Evolutionary conservation across 2,329 filamentous ascomycete species (phyloP).

Genomic region (Aspergillus luchuensis): DNA sequence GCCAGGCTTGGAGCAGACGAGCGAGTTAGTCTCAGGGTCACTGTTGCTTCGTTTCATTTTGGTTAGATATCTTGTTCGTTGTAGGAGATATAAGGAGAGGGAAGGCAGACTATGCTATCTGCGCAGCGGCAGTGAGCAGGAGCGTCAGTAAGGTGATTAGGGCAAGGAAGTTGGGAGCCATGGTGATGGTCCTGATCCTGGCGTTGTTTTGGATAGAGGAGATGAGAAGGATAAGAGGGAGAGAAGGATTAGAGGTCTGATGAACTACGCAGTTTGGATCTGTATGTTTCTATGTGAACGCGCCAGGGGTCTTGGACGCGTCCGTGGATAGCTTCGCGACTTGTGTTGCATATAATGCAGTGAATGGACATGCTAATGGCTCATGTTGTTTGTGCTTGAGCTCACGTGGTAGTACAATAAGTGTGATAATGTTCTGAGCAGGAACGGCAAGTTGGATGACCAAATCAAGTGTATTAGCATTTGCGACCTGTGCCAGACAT

Average conservation of each 20-base stretch:
- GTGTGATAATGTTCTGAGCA: not conserved
- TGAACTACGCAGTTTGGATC: not conserved
- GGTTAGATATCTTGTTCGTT: not conserved
- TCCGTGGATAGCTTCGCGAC: not conserved
- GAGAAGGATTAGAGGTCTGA: not conserved
- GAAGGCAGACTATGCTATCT: slow-evolving; percentile 17
- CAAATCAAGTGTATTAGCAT: not conserved
- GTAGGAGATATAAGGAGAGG: not conserved
- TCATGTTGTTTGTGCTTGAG: not conserved
- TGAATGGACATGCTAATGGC: not conserved
- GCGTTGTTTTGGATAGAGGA: not conserved
- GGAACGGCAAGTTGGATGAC: not conserved
- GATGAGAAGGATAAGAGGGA: not conserved
- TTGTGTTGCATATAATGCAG: not conserved
- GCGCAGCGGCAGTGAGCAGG: slow-evolving; percentile 5
- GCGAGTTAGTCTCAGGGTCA: slow-evolving; percentile 18
- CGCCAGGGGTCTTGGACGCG: not conserved
- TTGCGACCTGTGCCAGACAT: not conserved
- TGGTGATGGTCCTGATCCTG: not conserved
- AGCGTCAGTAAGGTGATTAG: not conserved
- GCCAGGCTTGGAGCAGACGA: slow-evolving; percentile 23
- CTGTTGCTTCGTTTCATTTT: slow-evolving; percentile 12
- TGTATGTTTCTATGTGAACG: not conserved
- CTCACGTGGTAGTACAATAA: not conserved
- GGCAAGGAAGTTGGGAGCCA: not conserved